Evolutionary conservation across 169 alveolate genomes (phyloP).

Genomic region (Plasmodium vivax): DNA sequence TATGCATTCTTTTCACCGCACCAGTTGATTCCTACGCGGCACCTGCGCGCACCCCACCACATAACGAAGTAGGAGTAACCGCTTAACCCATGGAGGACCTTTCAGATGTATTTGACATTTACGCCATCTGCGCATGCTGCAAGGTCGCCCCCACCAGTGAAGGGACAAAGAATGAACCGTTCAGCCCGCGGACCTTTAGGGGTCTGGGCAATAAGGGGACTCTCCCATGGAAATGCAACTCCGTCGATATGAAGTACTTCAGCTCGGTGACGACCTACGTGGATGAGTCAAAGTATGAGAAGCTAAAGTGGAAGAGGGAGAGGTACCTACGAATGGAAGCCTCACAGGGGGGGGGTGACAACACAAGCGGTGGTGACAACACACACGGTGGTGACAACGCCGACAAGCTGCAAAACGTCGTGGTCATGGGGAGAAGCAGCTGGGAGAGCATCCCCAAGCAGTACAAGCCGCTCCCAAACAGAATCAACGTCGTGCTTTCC

Average conservation of each 20-base stretch:
- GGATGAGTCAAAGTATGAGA: conserved; percentile 29
- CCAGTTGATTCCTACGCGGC: neutral
- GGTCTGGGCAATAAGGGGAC: conserved; percentile 91
- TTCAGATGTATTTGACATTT: conserved; percentile 45
- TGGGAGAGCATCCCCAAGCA: conserved; percentile 93
- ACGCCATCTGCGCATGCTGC: conserved; percentile 72
- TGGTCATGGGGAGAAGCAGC: conserved; percentile 97
- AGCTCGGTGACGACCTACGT: conserved; percentile 83
- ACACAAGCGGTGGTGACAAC: conserved; percentile 8
- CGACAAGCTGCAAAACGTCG: conserved; percentile 86
- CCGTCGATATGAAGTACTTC: conserved; percentile 89
- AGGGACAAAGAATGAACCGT: conserved; percentile 8
- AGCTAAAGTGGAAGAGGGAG: conserved; percentile 44
- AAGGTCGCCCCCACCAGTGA: conserved; percentile 21
- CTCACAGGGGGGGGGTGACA: neutral
- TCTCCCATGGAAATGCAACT: conserved; percentile 93
- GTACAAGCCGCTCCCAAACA: conserved; percentile 88
- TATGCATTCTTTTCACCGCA: too few relatives aligned
- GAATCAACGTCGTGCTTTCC: conserved; percentile 91
- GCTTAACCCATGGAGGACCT: conserved; percentile 8
- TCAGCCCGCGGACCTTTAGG: conserved; percentile 17
- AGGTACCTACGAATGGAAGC: neutral
- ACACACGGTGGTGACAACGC: neutral
- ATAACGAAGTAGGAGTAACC: neutral
- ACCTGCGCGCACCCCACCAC: neutral